Base-by-base conservation (phyloP, 768 basidiomycete genomes). In the Lactarius hatsudake region DNA sequence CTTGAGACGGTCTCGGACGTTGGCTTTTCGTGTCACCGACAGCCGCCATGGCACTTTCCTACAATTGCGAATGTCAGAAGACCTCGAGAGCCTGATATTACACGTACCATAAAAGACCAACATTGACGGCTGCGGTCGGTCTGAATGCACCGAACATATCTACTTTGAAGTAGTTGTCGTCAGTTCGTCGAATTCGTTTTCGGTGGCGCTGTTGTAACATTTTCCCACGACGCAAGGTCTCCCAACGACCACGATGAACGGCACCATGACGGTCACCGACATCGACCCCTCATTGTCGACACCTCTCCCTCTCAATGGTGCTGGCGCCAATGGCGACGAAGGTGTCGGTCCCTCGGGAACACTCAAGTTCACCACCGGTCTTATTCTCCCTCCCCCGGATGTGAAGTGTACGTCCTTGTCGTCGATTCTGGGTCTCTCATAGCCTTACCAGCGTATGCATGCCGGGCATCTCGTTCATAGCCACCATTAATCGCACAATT, bases 31-130 rank as follows among this genome's bases (percentile, higher is more conserved):
- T 5, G 94, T 96, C 20, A 84, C 78, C 18, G 95, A 97, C 72
- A 99, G 78, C 74, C 92, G 89, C 93, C 93, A 98, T 60, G 96
- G 96, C 18, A 84, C 87, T 81, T 98, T 98, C 96, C 96, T 98
- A 65, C 32, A 45, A 10, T 36, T 26, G n/a, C 71, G 40, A 72
- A 34, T 38, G 28, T 58, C 56, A 51, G n/a, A 3, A 36, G n/a
- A 32, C 51, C 23, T 23, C 8, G 6, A 53, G 15, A 53, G 26
- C 51, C 6, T 12, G 12, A 18, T 15, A 26, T 20, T 1, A 15
- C 20, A 30, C 82, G 62, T 69, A 94, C 96, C 96, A 97, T 65
- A 97, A 82, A 59, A 98, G 86, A 77, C 96, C 96, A 48, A 87
- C 83, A 42, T 82, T 80, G 70, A 82, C 85, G 70, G 87, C 83